Evolutionary conservation across 1,284 basidiomycete genomes (phyloP), one percentile per base, ranked within the genome.

Genomic region (Vanrija sp.): DNA sequence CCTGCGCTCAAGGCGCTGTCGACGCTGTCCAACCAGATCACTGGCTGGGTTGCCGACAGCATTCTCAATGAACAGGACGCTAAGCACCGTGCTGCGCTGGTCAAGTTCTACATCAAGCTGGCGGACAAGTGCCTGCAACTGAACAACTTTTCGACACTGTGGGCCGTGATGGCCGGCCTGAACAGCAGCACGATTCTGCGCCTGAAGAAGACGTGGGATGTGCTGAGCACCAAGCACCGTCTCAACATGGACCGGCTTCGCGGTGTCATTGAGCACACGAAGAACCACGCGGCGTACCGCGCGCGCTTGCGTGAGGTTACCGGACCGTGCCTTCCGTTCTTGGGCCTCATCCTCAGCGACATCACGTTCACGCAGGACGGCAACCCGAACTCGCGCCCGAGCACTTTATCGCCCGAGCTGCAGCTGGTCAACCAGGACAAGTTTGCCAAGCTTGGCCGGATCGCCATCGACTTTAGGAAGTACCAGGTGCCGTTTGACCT

Each of bases 291-390:
- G 5, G 88, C 91, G 67, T 99, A 99, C 75, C 88, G 95, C 51
- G 82, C 85, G 51, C 83, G 82, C 52, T 81, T 97, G 58, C 83
- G 88, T 50, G 88, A 88, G 64, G 91, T 87, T 14, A 83, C 85
- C 3, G 88, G 90, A 9, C 91, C 93, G 18, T 91, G 90, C 23
- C 84, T 97, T 21, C 93, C 93, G 5, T 96, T 96, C 82, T 81
- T 95, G 45, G 92, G 90, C n/a, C 56, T 76, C 38, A 73, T 77
- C 43, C 57, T 77, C 29, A 74, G 68, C 46, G 75, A 77, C 75
- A 83, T 97, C 58, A 98, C 93, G 1, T 98, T 98, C 77, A 94
- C 91, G 66, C 85, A 89, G 51, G 95, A 96, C 69, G 95, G 95
- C 39, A 98, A 98, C 73, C 87, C 91, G 8, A 87, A 88, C 8